phyloP scores from a whole-genome alignment of 345 rosid genomes.

The Heritiera littoralis region DNA sequence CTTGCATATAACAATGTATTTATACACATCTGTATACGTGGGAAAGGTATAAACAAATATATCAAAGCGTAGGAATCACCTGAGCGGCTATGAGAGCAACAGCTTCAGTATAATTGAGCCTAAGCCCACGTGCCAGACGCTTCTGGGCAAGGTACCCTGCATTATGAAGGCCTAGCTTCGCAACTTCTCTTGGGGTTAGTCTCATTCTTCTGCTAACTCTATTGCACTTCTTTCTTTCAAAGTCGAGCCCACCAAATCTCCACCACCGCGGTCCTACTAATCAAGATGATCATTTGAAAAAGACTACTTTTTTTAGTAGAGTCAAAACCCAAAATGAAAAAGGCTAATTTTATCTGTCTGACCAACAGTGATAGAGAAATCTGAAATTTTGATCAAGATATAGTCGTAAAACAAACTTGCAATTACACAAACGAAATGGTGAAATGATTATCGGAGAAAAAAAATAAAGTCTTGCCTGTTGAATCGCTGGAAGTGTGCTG shows the following conservation, averaged over 20 bases:
- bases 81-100: slow-evolving; percentile 89
- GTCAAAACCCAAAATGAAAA: background rate
- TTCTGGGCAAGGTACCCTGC: slow-evolving; percentile 95
- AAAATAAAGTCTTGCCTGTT: background rate
- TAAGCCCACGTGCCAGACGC: slow-evolving; percentile 89
- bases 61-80: slow-evolving; percentile 37
- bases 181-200: slow-evolving; percentile 76
- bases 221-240: background rate
- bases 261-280: slow-evolving; percentile 2
- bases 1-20: background rate
- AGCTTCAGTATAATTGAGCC: slow-evolving; percentile 84
- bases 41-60: background rate
- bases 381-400: background rate
- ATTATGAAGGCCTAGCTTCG: slow-evolving; percentile 74
- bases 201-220: slow-evolving; percentile 45
- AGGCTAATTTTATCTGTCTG: background rate
- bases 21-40: background rate
- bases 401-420: no score
- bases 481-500: background rate
- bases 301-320: background rate
- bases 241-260: slow-evolving; percentile 10
- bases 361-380: background rate
- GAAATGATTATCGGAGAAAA: background rate
- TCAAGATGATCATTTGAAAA: background rate
- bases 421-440: background rate